These are phyloP conservation scores for Diddensiella santjacobensis DNA, from an alignment of 805 yeast genomes.

Conservation along the genomic window DNA sequence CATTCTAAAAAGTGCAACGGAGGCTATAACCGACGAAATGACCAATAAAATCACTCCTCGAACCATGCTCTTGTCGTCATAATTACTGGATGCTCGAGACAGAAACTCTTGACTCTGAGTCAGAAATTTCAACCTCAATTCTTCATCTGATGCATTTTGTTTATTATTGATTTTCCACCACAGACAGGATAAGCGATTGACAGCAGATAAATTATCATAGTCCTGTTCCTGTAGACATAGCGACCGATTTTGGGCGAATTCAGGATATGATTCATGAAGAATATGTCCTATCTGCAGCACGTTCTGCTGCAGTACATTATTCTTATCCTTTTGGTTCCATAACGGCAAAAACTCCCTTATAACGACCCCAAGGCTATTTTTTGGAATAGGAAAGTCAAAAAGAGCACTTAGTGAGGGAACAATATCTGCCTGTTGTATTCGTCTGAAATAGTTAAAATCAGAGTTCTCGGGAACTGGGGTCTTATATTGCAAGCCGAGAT, in stretches of 20 bases:
- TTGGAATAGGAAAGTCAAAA: constrained; percentile 64
- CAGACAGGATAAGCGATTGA: constrained; percentile 16
- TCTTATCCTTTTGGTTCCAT: constrained; percentile 48
- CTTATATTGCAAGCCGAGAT: constrained; percentile 5
- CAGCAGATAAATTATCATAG: constrained; percentile 5
- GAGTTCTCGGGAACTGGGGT: constrained; percentile 29
- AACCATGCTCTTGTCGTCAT: constrained; percentile 51
- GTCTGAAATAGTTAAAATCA: constrained; percentile 50
- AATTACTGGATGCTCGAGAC: constrained; percentile 56
- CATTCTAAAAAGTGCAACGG: constrained; percentile 28
- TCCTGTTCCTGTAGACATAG: constrained; percentile 13
- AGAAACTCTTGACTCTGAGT: constrained; percentile 34
- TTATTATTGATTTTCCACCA: constrained; percentile 13
- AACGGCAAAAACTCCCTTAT: constrained; percentile 54
- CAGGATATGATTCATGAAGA: constrained; percentile 22
- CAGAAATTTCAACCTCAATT: constrained; percentile 39
- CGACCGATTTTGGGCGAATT: constrained; percentile 3
- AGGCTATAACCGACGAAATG: constrained; percentile 30
- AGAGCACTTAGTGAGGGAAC: constrained; percentile 66
- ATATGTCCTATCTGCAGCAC: constrained; percentile 28
- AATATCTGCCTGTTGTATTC: constrained; percentile 63
- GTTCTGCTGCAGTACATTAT: constrained; percentile 46
- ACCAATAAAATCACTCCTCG: constrained; percentile 38
- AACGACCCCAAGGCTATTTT: constrained; percentile 69
- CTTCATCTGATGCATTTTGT: constrained; percentile 10